Evolutionary conservation across 176 grass and related monocot genomes (phyloP), one percentile per base, ranked within the genome.

Genomic region (Aegilops longissima): DNA sequence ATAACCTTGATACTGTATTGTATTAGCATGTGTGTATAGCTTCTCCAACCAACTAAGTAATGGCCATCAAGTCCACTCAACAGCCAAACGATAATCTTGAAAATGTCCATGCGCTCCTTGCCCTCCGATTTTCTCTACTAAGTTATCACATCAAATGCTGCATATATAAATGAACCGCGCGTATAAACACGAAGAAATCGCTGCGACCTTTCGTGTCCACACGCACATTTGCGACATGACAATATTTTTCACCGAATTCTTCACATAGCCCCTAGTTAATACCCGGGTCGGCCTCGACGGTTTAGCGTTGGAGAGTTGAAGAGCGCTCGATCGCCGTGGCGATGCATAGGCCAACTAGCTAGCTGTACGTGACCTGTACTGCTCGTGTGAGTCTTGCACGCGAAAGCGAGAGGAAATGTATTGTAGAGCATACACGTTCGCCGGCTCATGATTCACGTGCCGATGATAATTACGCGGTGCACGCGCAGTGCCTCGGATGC

Each of bases 401-500:
- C 82, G 87, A 69, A 80, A 79, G 82, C 82, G 76, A 84, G 34
- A 80, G 21, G 40, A 80, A 71, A 36, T 16, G n/a, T 21, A 59
- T 21, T 59, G 54, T 59, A 1, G 49, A 54, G 51, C 16, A 54
- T 17, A 18, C 51, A 54, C 51, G 16, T 54, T 54, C 38, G 2
- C 23, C 34, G 3, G 6, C 6, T 4, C 6, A 33, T 66, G 61
- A 18, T 76, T 76, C 79, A 59, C 86, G 39, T 74, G 78, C 59
- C 1, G 1, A 24, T 11, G 10, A 18, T 1, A 56, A 0, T 3
- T 65, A 73, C 38, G 66, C 27, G 52, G 54, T 25, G 17, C 36
- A 16, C 61, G 12, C 35, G 29, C 83, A 70, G 75, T 79, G 73
- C 39, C 25, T 38, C 5, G 20, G 51, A 78, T 61, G 27, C 5